These are phyloP conservation scores for Blastobotrys attinorum DNA, from an alignment of 805 yeast species.

Conservation along the genomic window DNA sequence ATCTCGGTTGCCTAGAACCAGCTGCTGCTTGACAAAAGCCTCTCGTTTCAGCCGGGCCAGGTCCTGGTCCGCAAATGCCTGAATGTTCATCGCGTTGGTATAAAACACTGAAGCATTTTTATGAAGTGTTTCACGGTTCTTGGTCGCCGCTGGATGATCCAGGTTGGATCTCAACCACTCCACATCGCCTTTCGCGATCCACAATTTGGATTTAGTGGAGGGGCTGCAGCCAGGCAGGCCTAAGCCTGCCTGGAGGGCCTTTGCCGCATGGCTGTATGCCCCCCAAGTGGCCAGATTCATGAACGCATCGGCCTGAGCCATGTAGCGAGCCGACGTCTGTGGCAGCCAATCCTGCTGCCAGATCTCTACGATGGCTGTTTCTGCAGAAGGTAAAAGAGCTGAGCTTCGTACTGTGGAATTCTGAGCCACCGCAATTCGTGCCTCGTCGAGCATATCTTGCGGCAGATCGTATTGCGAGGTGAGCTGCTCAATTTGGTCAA, in stretches of 20 bases:
- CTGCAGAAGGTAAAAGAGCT: background rate
- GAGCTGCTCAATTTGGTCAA: background rate
- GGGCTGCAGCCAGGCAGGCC: background rate
- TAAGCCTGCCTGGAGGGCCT: constrained; percentile 6
- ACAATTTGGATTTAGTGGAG: constrained; percentile 8
- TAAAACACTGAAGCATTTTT: constrained; percentile 21
- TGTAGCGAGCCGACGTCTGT: constrained; percentile 12
- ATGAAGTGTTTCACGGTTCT: constrained; percentile 15
- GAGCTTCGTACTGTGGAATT: background rate
- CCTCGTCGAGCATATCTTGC: background rate
- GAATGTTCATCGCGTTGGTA: constrained; percentile 18
- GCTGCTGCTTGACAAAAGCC: constrained; percentile 13
- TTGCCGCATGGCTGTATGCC: constrained; percentile 16
- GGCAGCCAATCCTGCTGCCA: constrained; percentile 10
- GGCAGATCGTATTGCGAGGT: background rate
- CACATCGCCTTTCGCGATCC: constrained; percentile 21
- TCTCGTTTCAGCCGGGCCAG: constrained; percentile 10
- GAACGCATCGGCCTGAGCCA: constrained; percentile 22
- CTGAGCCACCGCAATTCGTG: background rate
- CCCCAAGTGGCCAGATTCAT: constrained; percentile 18
- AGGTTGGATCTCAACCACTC: constrained; percentile 19
- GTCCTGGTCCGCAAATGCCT: constrained; percentile 8
- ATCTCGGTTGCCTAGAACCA: no score
- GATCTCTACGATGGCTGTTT: background rate
- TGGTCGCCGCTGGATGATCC: constrained; percentile 12